Conservation (phyloP, 2,329 filamentous ascomycete species). For the Emergomyces pasteurianus region DNA sequence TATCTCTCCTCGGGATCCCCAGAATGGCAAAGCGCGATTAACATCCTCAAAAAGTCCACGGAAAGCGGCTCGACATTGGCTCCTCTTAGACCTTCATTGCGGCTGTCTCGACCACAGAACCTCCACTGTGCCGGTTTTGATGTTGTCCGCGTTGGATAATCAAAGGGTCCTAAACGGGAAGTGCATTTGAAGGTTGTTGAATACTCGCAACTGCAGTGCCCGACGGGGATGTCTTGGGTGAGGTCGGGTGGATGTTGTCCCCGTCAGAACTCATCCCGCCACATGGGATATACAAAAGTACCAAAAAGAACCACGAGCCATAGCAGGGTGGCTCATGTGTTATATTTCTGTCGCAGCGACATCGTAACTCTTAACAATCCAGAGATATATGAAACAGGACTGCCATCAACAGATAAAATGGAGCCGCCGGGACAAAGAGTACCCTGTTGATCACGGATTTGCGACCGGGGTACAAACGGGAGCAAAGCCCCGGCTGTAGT, state of each 20-base stretch:
- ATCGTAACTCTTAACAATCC: neutral
- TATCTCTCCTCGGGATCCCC: conserved; percentile 17
- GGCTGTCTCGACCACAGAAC: conserved; percentile 23
- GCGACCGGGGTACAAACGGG: neutral
- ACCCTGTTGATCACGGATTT: neutral
- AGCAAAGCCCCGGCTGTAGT: neutral
- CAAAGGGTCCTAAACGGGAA: conserved; percentile 18
- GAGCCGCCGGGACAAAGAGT: neutral
- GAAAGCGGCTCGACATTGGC: conserved; percentile 23
- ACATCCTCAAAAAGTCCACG: conserved; percentile 28
- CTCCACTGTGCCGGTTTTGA: conserved; percentile 16
- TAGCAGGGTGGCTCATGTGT: neutral
- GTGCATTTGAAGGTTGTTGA: conserved; percentile 28
- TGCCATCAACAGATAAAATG: neutral
- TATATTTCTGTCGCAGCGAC: neutral
- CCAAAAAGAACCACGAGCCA: neutral
- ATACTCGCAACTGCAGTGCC: conserved; percentile 27
- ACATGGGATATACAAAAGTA: conserved; percentile 5
- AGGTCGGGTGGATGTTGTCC: conserved; percentile 25
- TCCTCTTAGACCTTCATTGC: conserved; percentile 19
- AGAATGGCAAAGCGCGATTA: conserved; percentile 19
- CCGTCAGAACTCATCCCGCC: conserved; percentile 26
- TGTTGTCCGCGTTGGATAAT: conserved; percentile 6
- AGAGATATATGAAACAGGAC: neutral
- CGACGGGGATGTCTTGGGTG: conserved; percentile 28